A percentile compares a stretch with the other conserved stretches of the same genome.
Conservation (phyloP, 805 yeast species). For the Kazachstania psychrophila region DNA sequence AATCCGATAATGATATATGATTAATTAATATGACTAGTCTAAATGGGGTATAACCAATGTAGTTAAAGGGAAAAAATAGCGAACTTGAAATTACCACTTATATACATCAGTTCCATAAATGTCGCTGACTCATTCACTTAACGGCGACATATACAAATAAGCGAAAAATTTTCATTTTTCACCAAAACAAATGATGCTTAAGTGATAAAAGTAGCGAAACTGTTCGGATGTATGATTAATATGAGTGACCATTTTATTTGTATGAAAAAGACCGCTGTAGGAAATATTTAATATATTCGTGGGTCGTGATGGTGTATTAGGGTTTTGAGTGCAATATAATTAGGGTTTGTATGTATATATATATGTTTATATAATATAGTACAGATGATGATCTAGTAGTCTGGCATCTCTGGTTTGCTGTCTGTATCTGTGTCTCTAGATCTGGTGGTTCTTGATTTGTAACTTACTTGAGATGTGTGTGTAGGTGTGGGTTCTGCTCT, state of each 20-base stretch:
- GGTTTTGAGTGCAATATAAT: too few species aligned
- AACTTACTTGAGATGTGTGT: constrained; percentile 5
- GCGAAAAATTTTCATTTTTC: not conserved
- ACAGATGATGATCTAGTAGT: too few species aligned
- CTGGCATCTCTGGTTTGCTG: constrained; percentile 13
- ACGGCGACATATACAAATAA: constrained; percentile 5
- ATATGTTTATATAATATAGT: too few species aligned
- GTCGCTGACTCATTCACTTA: constrained; percentile 15
- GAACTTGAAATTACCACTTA: not conserved
- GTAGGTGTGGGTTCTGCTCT: too few species aligned
- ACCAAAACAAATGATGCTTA: constrained; percentile 5
- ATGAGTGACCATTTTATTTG: too few species aligned
- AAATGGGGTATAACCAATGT: not conserved
- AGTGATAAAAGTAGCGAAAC: constrained; percentile 19
- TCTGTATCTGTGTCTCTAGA: constrained; percentile 6
- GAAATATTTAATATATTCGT: too few species aligned
- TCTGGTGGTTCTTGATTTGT: constrained; percentile 20
- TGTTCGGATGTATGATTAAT: too few species aligned
- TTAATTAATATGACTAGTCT: too few species aligned
- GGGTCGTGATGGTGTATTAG: too few species aligned
- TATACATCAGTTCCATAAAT: not conserved
- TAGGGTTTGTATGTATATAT: too few species aligned
- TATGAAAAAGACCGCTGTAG: too few species aligned
- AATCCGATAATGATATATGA: too few species aligned
- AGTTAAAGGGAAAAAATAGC: constrained; percentile 3